Evolutionary conservation across 2,329 filamentous ascomycete genomes (phyloP).

Genomic region (Fusarium foetens): DNA sequence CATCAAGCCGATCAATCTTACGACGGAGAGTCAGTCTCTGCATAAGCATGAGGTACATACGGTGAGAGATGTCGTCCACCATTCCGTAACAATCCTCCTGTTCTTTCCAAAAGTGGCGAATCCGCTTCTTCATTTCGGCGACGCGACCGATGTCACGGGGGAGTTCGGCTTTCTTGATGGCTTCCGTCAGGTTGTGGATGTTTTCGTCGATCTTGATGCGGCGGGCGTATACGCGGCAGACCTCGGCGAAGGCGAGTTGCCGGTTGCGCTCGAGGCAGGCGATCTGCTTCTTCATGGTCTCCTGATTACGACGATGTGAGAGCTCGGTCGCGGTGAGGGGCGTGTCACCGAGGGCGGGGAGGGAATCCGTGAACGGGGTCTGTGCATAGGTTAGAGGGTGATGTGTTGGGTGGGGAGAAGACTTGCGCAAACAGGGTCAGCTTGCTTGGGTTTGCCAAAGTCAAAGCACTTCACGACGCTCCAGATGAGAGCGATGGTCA

Average conservation of each 20-base stretch:
- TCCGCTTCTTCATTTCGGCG: rapidly evolving
- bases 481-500: neutral
- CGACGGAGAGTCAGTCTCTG: neutral
- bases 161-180: no score
- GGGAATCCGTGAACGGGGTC: rapidly evolving
- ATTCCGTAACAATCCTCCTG: rapidly evolving
- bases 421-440: rapidly evolving
- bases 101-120: rapidly evolving
- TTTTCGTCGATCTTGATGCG: neutral
- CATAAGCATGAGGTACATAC: neutral
- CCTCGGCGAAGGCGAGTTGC: rapidly evolving
- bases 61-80: rapidly evolving
- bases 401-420: rapidly evolving
- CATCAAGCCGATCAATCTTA: rapidly evolving
- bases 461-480: neutral
- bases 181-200: no score
- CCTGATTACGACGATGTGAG: no score
- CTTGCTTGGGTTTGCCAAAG: no score
- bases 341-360: rapidly evolving
- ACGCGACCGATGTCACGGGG: neutral
- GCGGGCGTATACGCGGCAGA: neutral
- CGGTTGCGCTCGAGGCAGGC: rapidly evolving
- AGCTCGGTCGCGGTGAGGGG: neutral
- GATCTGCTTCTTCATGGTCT: neutral
- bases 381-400: neutral